A percentile compares a stretch with the other conserved stretches of the same genome.
phyloP scores from a whole-genome alignment of 2,329 filamentous ascomycete species.

The Trichoderma cornu-damae region DNA sequence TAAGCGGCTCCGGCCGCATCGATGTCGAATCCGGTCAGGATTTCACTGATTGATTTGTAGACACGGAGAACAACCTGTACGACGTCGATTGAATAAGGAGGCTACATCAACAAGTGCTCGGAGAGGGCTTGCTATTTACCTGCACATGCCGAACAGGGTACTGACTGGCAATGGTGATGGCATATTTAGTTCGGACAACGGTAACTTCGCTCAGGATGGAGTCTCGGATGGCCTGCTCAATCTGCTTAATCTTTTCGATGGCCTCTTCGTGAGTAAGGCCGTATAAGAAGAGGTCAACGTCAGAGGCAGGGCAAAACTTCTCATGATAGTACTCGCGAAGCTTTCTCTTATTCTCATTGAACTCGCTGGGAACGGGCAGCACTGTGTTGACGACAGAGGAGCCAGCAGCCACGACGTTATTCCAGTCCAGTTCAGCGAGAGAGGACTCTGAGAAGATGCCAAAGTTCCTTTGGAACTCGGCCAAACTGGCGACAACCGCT shows the following conservation, averaged over 20 bases:
- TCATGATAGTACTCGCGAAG: constrained; percentile 75
- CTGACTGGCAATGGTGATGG: constrained; percentile 78
- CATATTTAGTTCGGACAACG: constrained; percentile 78
- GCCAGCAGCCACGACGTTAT: constrained; percentile 74
- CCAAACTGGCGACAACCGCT: constrained; percentile 61
- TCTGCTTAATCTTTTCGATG: constrained; percentile 76
- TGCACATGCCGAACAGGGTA: constrained; percentile 78
- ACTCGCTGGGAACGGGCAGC: constrained; percentile 61
- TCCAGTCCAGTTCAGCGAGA: constrained; percentile 72
- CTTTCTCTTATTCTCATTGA: constrained; percentile 56
- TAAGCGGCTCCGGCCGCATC: constrained; percentile 79
- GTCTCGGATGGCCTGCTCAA: constrained; percentile 70
- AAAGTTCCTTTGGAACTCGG: constrained; percentile 75
- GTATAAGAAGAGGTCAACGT: constrained; percentile 83
- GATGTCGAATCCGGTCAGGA: constrained; percentile 83
- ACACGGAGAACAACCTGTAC: constrained; percentile 72
- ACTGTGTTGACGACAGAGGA: constrained; percentile 76
- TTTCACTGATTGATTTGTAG: constrained; percentile 78
- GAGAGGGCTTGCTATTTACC: constrained; percentile 30
- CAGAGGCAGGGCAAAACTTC: constrained; percentile 73
- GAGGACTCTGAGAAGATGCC: constrained; percentile 75
- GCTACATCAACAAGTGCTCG: background rate
- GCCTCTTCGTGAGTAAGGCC: constrained; percentile 72
- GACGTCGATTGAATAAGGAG: background rate
- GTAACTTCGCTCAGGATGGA: constrained; percentile 78